Conservation (phyloP, 2,329 filamentous ascomycete genomes). For the Epichloe gansuensis region DNA sequence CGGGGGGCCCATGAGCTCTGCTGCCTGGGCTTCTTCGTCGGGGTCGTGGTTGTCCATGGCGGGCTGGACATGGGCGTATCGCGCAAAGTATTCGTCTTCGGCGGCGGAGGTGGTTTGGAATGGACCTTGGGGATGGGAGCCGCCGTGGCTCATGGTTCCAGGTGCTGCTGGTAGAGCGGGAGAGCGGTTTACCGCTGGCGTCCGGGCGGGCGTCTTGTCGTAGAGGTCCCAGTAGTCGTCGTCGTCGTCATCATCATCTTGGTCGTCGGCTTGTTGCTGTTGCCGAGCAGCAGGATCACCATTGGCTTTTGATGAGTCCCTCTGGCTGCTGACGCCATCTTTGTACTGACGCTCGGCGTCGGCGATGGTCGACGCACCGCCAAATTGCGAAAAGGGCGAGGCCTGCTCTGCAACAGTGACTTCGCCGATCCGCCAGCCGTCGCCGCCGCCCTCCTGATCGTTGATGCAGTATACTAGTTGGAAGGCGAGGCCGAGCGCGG, state of each 20-base stretch:
- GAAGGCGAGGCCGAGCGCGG: constrained; percentile 49
- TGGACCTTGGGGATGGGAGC: constrained; percentile 8
- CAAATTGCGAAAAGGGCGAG: constrained; percentile 41
- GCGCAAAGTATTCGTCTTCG: constrained; percentile 63
- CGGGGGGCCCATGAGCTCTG: constrained; percentile 22
- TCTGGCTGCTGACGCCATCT: constrained; percentile 17
- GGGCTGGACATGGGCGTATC: constrained; percentile 67
- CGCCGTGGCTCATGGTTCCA: constrained; percentile 12
- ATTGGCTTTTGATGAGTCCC: constrained; percentile 9
- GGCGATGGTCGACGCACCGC: constrained; percentile 35
- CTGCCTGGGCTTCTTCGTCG: constrained; percentile 44
- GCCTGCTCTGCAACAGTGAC: constrained; percentile 47
- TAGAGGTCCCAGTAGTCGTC: constrained; percentile 74
- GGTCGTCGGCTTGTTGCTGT: neutral
- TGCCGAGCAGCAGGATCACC: constrained; percentile 4
- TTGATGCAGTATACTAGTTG: constrained; percentile 57
- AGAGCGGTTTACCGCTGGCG: constrained; percentile 48
- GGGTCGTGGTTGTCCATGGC: constrained; percentile 72
- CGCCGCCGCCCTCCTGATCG: constrained; percentile 45
- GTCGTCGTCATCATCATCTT: constrained; percentile 10
- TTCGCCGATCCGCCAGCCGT: constrained; percentile 63
- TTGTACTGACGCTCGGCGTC: constrained; percentile 49
- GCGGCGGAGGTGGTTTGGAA: constrained; percentile 22
- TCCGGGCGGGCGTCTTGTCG: constrained; percentile 54
- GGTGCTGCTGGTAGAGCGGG: constrained; percentile 39